Conservation (phyloP, 1,139 yeast genomes). For the Kluyveromyces sp. region DNA sequence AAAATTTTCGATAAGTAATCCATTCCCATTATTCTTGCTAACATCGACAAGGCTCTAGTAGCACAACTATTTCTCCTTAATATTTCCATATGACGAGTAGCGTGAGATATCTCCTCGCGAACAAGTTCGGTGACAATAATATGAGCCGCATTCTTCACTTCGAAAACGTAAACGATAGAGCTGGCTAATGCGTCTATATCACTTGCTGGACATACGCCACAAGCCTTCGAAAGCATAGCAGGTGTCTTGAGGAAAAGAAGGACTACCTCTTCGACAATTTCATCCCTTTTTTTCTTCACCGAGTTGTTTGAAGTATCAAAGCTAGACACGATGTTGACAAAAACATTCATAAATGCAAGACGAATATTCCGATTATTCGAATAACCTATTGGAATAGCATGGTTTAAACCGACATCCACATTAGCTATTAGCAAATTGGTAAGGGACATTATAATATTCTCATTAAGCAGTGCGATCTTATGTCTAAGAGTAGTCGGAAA, state of each 20-base stretch:
- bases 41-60: conserved; percentile 65
- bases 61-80: conserved; percentile 78
- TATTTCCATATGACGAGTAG: conserved; percentile 60
- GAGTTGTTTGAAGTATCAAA: conserved; percentile 26
- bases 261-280: conserved; percentile 25
- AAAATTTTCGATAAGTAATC: conserved; percentile 49
- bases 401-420: conserved; percentile 68
- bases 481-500: conserved; percentile 38
- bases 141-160: conserved; percentile 47
- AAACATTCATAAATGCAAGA: conserved; percentile 67
- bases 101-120: conserved; percentile 52
- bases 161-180: conserved; percentile 56
- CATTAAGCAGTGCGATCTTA: conserved; percentile 50
- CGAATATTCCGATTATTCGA: conserved; percentile 60
- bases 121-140: conserved; percentile 50
- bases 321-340: conserved; percentile 55
- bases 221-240: conserved; percentile 33
- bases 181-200: conserved; percentile 70
- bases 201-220: conserved; percentile 46
- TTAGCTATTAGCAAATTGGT: conserved; percentile 66
- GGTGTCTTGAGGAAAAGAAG: conserved; percentile 23
- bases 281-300: conserved; percentile 27
- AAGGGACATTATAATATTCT: conserved; percentile 59
- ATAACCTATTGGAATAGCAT: conserved; percentile 72
- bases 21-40: conserved; percentile 59